A percentile compares a stretch with the other conserved stretches of the same genome.
Evolutionary conservation across 441 rosid genomes (phyloP).

Genomic region (Kokia cookei): DNA sequence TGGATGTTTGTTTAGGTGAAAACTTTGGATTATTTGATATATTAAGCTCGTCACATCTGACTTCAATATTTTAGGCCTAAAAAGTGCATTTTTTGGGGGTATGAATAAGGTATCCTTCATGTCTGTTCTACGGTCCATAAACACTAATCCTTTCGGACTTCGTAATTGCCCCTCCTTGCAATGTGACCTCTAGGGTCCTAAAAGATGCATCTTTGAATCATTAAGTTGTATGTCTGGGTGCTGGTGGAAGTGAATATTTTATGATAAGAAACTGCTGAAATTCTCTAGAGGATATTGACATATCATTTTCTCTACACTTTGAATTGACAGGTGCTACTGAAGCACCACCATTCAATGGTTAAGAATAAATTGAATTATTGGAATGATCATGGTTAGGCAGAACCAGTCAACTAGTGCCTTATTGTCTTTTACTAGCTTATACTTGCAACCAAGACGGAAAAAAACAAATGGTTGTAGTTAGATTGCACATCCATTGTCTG

Average conservation of each 20-base stretch:
- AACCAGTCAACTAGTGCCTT: slow-evolving; percentile 14
- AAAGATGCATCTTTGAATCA: slow-evolving; percentile 9
- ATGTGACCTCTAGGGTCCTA: neutral
- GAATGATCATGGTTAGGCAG: slow-evolving; percentile 5
- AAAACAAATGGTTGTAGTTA: slow-evolving; percentile 2
- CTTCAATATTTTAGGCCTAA: slow-evolving; percentile 12
- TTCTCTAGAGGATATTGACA: slow-evolving; percentile 5
- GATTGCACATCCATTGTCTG: neutral
- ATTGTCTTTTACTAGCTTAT: neutral
- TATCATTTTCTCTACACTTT: neutral
- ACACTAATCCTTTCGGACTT: no score
- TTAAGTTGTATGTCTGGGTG: slow-evolving; percentile 15
- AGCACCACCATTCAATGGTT: slow-evolving; percentile 9
- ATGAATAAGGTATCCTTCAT: no score
- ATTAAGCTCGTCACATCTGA: neutral
- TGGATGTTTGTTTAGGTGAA: slow-evolving; percentile 11
- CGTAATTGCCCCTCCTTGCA: no score
- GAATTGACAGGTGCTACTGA: slow-evolving; percentile 20
- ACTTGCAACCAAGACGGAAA: neutral
- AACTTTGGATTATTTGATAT: slow-evolving; percentile 6
- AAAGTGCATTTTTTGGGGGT: neutral
- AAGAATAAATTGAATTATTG: slow-evolving; percentile 20
- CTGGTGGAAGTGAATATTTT: slow-evolving; percentile 13
- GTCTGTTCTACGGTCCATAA: no score
- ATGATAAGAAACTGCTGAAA: slow-evolving; percentile 7